Percentiles rank a stretch among this genome's conserved stretches.
Evolutionary conservation across 2,329 filamentous ascomycete genomes (phyloP).

Genomic region (Cladophialophora chaetospira): DNA sequence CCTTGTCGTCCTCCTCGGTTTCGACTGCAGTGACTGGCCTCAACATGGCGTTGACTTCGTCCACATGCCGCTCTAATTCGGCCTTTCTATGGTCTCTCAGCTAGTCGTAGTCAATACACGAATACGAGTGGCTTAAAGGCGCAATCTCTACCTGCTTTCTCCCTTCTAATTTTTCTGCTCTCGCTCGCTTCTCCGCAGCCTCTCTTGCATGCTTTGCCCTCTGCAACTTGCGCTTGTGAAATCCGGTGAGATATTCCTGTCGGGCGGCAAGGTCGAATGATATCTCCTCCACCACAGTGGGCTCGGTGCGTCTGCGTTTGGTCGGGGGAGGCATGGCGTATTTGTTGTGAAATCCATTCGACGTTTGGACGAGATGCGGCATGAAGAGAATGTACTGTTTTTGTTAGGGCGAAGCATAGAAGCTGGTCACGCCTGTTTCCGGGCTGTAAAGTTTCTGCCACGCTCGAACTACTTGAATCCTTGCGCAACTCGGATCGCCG

Average conservation of each 20-base stretch:
- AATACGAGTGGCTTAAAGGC: not conserved
- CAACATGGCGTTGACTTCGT: conserved; percentile 71
- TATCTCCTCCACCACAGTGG: conserved; percentile 72
- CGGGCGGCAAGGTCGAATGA: conserved; percentile 79
- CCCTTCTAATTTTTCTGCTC: conserved; percentile 72
- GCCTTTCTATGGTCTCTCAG: conserved; percentile 78
- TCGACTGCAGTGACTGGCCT: conserved; percentile 58
- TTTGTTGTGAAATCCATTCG: not conserved
- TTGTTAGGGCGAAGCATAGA: not conserved
- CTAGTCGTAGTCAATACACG: conserved; percentile 50
- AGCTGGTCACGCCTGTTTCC: too few species aligned
- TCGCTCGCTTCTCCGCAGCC: conserved; percentile 72
- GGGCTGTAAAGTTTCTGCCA: too few species aligned
- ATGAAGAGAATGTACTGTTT: not conserved
- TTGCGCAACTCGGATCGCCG: too few species aligned
- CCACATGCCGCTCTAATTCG: conserved; percentile 80
- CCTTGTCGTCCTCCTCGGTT: conserved; percentile 47
- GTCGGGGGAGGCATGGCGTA: conserved; percentile 55
- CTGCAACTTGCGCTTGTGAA: conserved; percentile 92
- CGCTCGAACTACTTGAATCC: too few species aligned
- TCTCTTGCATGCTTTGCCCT: conserved; percentile 84
- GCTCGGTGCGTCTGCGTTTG: conserved; percentile 66
- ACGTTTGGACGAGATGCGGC: not conserved
- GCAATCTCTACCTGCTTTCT: conserved; percentile 68
- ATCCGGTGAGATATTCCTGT: conserved; percentile 87